phyloP scores from a whole-genome alignment of 2,329 filamentous ascomycete species.

The Hypomyces perniciosus region DNA sequence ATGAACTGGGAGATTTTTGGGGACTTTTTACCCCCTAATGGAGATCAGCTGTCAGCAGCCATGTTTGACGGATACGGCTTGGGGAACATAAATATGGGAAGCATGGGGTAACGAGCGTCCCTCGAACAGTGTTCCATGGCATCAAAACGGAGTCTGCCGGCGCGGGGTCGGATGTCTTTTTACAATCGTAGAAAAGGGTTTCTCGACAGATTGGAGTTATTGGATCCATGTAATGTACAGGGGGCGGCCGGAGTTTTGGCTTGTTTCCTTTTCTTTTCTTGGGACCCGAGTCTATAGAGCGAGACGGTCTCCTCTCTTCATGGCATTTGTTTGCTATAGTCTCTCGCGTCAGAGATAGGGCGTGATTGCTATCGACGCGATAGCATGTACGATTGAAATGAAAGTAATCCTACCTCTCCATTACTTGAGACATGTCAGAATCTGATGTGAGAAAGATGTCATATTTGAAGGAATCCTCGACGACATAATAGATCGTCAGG shows the following conservation, averaged over 20 bases:
- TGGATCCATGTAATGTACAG: neutral
- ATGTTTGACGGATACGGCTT: constrained; percentile 27
- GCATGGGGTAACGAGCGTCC: neutral
- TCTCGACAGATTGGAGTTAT: neutral
- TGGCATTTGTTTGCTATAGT: neutral
- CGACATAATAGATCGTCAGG: no score
- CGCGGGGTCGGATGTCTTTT: neutral
- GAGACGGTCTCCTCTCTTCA: constrained; percentile 8
- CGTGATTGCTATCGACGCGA: neutral
- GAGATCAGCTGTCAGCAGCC: constrained; percentile 24
- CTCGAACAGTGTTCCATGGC: neutral
- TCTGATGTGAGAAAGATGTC: no score
- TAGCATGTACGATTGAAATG: constrained; percentile 5
- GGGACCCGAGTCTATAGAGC: neutral
- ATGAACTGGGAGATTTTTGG: constrained; percentile 44
- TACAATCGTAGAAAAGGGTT: neutral
- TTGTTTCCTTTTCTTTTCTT: neutral
- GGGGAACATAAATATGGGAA: constrained; percentile 12
- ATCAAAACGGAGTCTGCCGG: neutral
- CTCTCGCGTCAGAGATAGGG: neutral
- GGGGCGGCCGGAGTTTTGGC: neutral
- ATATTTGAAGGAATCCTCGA: no score
- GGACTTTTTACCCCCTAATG: constrained; percentile 21
- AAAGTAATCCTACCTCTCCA: constrained; percentile 5
- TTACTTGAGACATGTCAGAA: neutral